These are phyloP conservation scores for Hortiboletus flavorubellus DNA, from an alignment of 768 basidiomycete species.

Conservation along the genomic window DNA sequence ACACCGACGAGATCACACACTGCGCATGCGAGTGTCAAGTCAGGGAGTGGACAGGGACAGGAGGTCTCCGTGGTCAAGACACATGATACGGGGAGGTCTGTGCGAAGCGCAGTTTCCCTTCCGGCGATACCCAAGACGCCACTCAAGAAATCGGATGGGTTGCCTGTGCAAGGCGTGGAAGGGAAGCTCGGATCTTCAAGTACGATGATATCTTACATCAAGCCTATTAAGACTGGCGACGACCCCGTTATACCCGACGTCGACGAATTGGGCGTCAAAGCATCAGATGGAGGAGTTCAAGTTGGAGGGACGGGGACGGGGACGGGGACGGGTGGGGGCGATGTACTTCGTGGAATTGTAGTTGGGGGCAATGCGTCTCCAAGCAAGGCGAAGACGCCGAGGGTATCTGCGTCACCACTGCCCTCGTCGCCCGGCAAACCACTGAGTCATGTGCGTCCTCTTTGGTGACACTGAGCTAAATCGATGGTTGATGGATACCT, in stretches of 20 bases:
- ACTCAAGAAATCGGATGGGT: constrained; percentile 19
- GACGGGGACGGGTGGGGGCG: constrained; percentile 2
- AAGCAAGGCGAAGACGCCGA: constrained; percentile 22
- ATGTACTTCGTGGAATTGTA: constrained; percentile 17
- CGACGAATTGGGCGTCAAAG: constrained; percentile 41
- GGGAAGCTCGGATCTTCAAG: constrained; percentile 65
- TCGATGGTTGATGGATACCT: constrained; percentile 40
- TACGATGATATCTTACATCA: constrained; percentile 69
- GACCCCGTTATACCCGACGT: constrained; percentile 31
- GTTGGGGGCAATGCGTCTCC: constrained; percentile 14
- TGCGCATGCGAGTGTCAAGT: constrained; percentile 29
- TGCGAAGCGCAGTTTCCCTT: constrained; percentile 43
- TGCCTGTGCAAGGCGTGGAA: constrained; percentile 24
- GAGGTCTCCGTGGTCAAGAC: constrained; percentile 24
- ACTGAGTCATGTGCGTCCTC: constrained; percentile 84
- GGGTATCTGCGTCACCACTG: constrained; percentile 23
- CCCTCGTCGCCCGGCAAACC: constrained; percentile 57
- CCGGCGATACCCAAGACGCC: constrained; percentile 33
- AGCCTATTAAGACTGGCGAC: constrained; percentile 47
- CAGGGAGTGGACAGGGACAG: constrained; percentile 18
- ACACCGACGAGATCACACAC: constrained; percentile 41
- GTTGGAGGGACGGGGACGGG: constrained; percentile 6
- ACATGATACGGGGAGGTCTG: constrained; percentile 33
- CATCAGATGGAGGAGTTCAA: constrained; percentile 47
- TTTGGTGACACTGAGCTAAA: constrained; percentile 55